Conservation (phyloP, 306 rosid genomes). For the Lagenaria siceraria region DNA sequence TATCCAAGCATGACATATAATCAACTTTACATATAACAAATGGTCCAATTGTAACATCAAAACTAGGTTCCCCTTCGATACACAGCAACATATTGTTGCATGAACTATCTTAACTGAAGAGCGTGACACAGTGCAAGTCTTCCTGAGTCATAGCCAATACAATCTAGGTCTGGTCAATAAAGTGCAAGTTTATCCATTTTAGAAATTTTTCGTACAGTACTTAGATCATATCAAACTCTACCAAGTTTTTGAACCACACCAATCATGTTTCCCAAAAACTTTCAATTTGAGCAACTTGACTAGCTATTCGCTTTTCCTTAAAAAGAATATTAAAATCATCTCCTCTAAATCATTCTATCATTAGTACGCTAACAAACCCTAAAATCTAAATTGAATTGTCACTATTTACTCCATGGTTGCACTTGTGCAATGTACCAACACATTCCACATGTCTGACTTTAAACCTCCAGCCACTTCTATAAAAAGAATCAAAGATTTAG, state of each 20-base stretch:
- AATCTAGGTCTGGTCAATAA: not conserved
- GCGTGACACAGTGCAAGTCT: not conserved
- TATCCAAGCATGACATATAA: not conserved
- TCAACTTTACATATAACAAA: not conserved
- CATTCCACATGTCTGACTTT: not conserved
- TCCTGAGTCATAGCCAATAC: not conserved
- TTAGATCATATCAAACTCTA: not conserved
- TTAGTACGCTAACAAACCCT: not conserved
- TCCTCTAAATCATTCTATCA: not conserved
- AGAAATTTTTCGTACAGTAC: not conserved
- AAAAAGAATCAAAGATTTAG: not conserved
- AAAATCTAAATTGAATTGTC: not conserved
- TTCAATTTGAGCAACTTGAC: not conserved
- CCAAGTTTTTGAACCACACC: not conserved
- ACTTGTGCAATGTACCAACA: not conserved
- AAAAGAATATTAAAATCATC: not conserved
- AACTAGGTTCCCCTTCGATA: not conserved
- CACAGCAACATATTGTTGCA: not conserved
- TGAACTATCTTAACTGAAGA: not conserved
- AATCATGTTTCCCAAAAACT: not conserved
- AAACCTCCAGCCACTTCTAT: not conserved
- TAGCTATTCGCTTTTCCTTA: not conserved
- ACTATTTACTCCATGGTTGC: not conserved
- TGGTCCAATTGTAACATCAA: not conserved
- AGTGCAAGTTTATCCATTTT: not conserved